Conservation (phyloP, 1,284 basidiomycete genomes). For the Phaffia rhodozyma region DNA sequence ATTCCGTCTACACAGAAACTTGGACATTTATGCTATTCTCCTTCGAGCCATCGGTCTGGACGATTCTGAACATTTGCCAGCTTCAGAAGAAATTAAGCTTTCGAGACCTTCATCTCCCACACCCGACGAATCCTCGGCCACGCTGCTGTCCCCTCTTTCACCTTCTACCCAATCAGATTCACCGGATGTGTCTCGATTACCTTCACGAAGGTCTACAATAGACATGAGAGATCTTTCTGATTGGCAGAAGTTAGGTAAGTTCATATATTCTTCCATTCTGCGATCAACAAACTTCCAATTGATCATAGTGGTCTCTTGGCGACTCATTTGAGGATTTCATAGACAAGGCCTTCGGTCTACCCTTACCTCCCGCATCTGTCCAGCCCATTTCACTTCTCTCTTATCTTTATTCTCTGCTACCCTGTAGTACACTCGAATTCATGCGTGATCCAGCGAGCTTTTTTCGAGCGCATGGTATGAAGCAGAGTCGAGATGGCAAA, state of each 20-base stretch:
- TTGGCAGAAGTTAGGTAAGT: not conserved
- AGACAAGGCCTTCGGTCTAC: slow-evolving; percentile 3
- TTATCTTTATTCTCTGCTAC: slow-evolving; percentile 11
- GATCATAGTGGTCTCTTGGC: not conserved
- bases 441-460: slow-evolving; percentile 2
- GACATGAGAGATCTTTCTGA: too few species aligned
- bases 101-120: too few species aligned
- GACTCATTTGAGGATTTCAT: not conserved
- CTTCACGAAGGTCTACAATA: too few species aligned
- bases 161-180: not conserved
- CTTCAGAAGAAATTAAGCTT: too few species aligned
- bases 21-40: too few species aligned
- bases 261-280: too few species aligned
- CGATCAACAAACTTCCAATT: not conserved
- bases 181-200: not conserved
- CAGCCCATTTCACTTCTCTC: not conserved
- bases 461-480: not conserved
- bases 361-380: slow-evolving; percentile 1
- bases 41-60: too few species aligned
- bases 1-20: too few species aligned
- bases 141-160: not conserved
- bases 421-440: slow-evolving; percentile 3
- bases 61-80: too few species aligned
- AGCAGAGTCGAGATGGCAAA: not conserved
- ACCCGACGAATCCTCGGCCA: too few species aligned